Evolutionary conservation across 257 asterid genomes (phyloP).

Genomic region (Nicotiana paniculata): DNA sequence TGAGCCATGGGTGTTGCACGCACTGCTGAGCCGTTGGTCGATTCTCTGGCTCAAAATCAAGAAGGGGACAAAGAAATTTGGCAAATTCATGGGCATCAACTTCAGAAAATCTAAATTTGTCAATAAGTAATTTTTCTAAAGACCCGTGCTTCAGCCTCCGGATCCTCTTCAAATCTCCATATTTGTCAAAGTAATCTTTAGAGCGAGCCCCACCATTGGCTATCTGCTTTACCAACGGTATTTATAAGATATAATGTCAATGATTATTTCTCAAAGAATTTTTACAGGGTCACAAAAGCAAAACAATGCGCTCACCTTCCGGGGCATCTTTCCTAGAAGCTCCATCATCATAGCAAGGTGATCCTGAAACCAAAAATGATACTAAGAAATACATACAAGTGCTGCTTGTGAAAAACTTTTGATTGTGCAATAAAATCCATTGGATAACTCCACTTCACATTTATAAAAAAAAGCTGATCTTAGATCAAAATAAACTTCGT

Average conservation of each 20-base stretch:
- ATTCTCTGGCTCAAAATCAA: constrained; percentile 85
- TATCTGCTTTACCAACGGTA: constrained; percentile 35
- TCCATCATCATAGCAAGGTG: constrained; percentile 99
- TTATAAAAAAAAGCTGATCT: background rate
- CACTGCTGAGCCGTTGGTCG: constrained; percentile 92
- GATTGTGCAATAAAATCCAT: background rate
- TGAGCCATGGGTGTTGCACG: constrained; percentile 84
- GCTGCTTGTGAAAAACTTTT: background rate
- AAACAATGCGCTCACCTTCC: constrained; percentile 48
- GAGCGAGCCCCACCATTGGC: constrained; percentile 81
- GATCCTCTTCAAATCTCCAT: constrained; percentile 94
- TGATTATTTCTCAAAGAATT: background rate
- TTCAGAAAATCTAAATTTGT: constrained; percentile 53
- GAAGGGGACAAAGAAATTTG: constrained; percentile 67
- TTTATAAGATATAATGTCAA: background rate
- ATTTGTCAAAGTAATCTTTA: constrained; percentile 84
- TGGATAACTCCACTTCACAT: background rate
- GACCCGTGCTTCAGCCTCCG: constrained; percentile 71
- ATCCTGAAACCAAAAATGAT: constrained; percentile 40
- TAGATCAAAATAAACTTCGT: background rate
- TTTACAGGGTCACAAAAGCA: background rate
- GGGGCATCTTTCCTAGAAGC: constrained; percentile 92
- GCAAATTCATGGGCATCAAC: constrained; percentile 66
- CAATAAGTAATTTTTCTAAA: constrained; percentile 67
- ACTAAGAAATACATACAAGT: background rate